Evolutionary conservation across 257 asterid genomes (phyloP).

Genomic region (Lavandula angustifolia): DNA sequence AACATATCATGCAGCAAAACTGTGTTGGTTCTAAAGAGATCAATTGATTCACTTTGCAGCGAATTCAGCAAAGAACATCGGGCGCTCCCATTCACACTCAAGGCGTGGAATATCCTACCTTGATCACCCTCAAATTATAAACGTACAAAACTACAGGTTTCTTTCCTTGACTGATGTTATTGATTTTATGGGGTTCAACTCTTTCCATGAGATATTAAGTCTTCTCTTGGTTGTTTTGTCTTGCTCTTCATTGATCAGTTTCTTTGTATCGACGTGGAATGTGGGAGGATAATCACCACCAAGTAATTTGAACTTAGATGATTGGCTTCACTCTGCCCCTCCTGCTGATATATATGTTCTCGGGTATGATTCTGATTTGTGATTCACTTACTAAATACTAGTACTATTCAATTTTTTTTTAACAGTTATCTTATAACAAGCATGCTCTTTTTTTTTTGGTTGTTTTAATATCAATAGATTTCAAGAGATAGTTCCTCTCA

Average conservation of each 20-base stretch:
- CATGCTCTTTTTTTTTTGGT: neutral
- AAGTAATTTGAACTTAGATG: slow-evolving; percentile 76
- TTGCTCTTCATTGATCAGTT: slow-evolving; percentile 39
- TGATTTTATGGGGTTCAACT: slow-evolving; percentile 1
- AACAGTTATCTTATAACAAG: slow-evolving; percentile 1
- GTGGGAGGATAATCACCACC: slow-evolving; percentile 94
- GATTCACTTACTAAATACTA: neutral
- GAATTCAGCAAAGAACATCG: slow-evolving; percentile 57
- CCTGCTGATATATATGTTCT: slow-evolving; percentile 98
- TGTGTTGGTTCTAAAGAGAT: neutral
- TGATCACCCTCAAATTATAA: slow-evolving; percentile 92
- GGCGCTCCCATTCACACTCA: slow-evolving; percentile 65
- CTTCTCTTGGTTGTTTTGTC: neutral
- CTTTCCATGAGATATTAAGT: slow-evolving; percentile 1
- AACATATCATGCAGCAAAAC: too few species aligned
- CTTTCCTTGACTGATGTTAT: slow-evolving; percentile 19
- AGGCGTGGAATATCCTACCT: slow-evolving; percentile 78
- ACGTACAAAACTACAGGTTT: slow-evolving; percentile 65
- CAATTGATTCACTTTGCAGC: slow-evolving; percentile 48
- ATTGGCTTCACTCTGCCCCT: slow-evolving; percentile 98
- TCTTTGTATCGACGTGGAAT: slow-evolving; percentile 96
- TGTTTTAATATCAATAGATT: slow-evolving; percentile 31
- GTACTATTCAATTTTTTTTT: neutral
- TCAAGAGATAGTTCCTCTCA: slow-evolving; percentile 85
- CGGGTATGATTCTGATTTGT: slow-evolving; percentile 53